These are phyloP conservation scores for Mycena chlorophos DNA, from an alignment of 768 basidiomycete genomes.

Conservation along the genomic window DNA sequence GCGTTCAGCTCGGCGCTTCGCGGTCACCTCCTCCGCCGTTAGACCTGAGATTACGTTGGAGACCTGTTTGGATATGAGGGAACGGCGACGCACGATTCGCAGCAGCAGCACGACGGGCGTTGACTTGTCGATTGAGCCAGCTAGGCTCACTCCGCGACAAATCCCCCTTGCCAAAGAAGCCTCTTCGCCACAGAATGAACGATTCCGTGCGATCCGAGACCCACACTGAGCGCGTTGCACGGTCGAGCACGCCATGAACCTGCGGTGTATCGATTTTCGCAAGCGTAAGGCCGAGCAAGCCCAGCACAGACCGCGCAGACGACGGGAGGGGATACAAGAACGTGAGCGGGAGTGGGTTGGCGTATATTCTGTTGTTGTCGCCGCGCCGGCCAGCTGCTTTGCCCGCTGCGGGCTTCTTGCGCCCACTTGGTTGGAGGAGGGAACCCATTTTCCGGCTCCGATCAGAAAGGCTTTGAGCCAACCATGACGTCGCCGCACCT, in stretches of 20 bases:
- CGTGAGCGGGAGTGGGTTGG: constrained; percentile 66
- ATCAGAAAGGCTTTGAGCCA: neutral
- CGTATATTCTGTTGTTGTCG: constrained; percentile 71
- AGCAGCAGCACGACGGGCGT: constrained; percentile 55
- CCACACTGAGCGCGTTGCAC: constrained; percentile 85
- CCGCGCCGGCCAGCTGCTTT: constrained; percentile 58
- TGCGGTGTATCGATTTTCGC: constrained; percentile 67
- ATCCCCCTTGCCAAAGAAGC: constrained; percentile 97
- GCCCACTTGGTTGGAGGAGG: constrained; percentile 37
- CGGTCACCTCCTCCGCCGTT: constrained; percentile 91
- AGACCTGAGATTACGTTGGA: constrained; percentile 44
- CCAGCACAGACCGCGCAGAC: constrained; percentile 47
- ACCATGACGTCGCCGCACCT: constrained; percentile 1
- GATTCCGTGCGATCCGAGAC: constrained; percentile 64
- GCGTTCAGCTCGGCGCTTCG: constrained; percentile 81
- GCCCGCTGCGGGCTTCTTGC: constrained; percentile 33
- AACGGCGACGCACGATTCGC: constrained; percentile 54
- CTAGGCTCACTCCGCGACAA: constrained; percentile 93
- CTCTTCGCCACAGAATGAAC: constrained; percentile 77
- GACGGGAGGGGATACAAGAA: constrained; percentile 45
- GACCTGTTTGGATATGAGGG: neutral
- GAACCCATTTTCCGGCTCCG: neutral
- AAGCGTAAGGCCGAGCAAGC: constrained; percentile 58
- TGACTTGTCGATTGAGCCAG: constrained; percentile 83
- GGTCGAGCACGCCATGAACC: constrained; percentile 77